phyloP scores from a whole-genome alignment of 345 rosid genomes.

The Citrus glauca region DNA sequence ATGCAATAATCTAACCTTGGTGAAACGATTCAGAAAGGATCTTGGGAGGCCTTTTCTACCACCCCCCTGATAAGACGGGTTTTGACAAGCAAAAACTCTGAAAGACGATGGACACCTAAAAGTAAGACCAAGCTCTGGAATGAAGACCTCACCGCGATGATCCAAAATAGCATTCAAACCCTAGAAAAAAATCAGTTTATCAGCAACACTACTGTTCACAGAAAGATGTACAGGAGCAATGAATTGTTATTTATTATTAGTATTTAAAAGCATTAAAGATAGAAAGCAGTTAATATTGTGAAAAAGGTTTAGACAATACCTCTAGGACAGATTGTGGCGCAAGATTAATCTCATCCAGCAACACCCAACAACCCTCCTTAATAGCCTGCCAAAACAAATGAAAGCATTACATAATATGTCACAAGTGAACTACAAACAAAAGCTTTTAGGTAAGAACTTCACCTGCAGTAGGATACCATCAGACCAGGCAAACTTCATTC shows the following conservation, averaged over 20 bases:
- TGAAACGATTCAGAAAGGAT: constrained; percentile 92
- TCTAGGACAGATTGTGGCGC: constrained; percentile 97
- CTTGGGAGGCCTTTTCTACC: constrained; percentile 97
- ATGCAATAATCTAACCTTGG: constrained; percentile 50
- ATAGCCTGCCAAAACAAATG: constrained; percentile 55
- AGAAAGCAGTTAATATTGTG: not conserved
- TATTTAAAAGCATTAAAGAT: not conserved
- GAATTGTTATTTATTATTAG: not conserved
- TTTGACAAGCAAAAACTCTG: constrained; percentile 94
- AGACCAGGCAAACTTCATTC: constrained; percentile 94
- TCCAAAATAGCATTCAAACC: constrained; percentile 95
- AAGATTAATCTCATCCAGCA: constrained; percentile 96
- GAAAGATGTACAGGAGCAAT: not conserved
- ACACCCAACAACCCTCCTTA: constrained; percentile 94
- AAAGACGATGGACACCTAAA: constrained; percentile 80
- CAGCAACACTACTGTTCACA: not conserved
- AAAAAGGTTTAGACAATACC: constrained; percentile 27
- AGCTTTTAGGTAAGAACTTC: not conserved
- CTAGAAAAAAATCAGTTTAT: constrained; percentile 27
- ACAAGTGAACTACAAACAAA: constrained; percentile 5
- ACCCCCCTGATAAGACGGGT: constrained; percentile 96
- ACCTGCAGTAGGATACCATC: constrained; percentile 96
- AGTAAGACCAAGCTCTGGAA: constrained; percentile 84
- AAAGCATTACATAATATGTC: not conserved
- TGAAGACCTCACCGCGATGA: constrained; percentile 93